Evolutionary conservation across 805 yeast species (phyloP).

Genomic region (Starmerella geochares): DNA sequence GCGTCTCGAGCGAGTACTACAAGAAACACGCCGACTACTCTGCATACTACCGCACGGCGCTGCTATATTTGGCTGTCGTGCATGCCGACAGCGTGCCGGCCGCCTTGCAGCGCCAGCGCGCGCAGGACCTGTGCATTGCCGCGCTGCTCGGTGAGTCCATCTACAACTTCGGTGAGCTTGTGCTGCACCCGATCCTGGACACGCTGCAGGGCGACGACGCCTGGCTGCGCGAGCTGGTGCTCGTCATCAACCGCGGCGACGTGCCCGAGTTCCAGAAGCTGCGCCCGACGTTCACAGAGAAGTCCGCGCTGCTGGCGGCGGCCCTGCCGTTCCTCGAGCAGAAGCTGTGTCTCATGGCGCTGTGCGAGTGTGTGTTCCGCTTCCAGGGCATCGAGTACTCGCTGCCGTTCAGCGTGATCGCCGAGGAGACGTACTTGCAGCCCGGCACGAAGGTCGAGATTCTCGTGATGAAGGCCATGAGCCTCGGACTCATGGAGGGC

Average conservation of each 20-base stretch:
- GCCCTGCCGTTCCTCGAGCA: constrained; percentile 65
- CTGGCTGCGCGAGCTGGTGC: constrained; percentile 66
- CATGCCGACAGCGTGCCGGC: constrained; percentile 36
- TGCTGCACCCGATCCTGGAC: constrained; percentile 73
- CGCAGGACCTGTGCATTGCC: constrained; percentile 69
- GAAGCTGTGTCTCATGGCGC: constrained; percentile 84
- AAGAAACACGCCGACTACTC: constrained; percentile 71
- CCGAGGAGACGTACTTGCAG: constrained; percentile 53
- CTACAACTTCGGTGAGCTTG: constrained; percentile 90
- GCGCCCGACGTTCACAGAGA: constrained; percentile 33
- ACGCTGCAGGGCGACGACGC: constrained; percentile 42
- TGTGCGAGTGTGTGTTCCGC: constrained; percentile 74
- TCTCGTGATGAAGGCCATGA: constrained; percentile 80
- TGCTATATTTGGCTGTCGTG: constrained; percentile 63
- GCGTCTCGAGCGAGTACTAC: constrained; percentile 65
- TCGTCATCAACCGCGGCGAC: constrained; percentile 68
- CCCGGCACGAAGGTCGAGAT: constrained; percentile 72
- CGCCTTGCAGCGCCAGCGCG: constrained; percentile 41
- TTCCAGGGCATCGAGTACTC: constrained; percentile 59
- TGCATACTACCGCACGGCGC: constrained; percentile 65
- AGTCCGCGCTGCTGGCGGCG: constrained; percentile 47
- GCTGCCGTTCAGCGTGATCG: constrained; percentile 62
- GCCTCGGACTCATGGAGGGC: constrained; percentile 78
- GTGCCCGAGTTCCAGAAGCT: constrained; percentile 51
- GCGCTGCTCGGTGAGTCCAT: constrained; percentile 86